Conservation (phyloP, 257 asterid genomes). For the Solanum virginianum region DNA sequence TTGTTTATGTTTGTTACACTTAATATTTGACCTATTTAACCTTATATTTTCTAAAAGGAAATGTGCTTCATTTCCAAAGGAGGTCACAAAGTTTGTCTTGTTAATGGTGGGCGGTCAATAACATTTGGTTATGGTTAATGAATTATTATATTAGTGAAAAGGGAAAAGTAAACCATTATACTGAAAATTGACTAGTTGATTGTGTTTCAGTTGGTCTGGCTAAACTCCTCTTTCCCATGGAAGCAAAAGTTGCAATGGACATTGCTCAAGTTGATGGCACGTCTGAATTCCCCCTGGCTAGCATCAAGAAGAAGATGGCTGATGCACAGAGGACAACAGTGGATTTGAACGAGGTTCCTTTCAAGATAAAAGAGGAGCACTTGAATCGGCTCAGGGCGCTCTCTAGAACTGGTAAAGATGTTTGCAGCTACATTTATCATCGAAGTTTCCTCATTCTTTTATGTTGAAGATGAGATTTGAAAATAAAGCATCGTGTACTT, state of each 20-base stretch:
- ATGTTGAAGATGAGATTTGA: background rate
- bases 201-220: constrained; percentile 71
- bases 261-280: constrained; percentile 94
- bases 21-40: background rate
- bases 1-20: background rate
- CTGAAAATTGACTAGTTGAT: background rate
- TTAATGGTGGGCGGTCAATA: background rate
- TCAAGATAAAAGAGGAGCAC: constrained; percentile 82
- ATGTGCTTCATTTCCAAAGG: background rate
- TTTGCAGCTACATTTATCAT: background rate
- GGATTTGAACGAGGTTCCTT: constrained; percentile 89
- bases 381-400: constrained; percentile 83
- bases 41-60: background rate
- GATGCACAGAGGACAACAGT: constrained; percentile 44
- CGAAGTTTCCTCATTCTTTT: background rate
- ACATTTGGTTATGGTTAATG: background rate
- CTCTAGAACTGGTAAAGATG: constrained; percentile 65
- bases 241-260: constrained; percentile 95
- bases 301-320: constrained; percentile 23
- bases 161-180: background rate
- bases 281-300: constrained; percentile 36
- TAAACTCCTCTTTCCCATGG: constrained; percentile 71
- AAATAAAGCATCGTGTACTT: background rate
- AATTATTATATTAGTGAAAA: background rate
- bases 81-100: background rate